These are phyloP conservation scores for Cicer pinnatifidum DNA, from an alignment of 306 rosid species.

Conservation along the genomic window DNA sequence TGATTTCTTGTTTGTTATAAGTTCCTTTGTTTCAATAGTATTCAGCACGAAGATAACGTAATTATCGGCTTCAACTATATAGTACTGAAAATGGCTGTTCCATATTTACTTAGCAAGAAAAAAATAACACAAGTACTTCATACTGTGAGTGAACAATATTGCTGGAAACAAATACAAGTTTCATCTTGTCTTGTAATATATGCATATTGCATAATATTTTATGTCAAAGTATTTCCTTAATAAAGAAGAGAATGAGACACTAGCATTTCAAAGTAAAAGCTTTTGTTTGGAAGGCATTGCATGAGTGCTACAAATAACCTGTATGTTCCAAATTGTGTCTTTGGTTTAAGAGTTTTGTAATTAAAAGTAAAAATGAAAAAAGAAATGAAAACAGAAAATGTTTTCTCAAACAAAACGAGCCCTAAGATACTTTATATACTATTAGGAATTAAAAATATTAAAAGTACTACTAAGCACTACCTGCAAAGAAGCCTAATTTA, in stretches of 20 bases:
- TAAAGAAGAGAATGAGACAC: background rate
- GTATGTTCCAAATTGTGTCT: too few relatives aligned
- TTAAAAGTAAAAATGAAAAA: too few relatives aligned
- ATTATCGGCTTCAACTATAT: slow-evolving; percentile 18
- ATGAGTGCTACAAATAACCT: background rate
- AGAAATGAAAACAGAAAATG: too few relatives aligned
- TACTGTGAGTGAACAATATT: slow-evolving; percentile 8
- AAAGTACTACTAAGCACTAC: slow-evolving; percentile 9
- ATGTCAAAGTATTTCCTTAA: background rate
- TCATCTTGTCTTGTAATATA: slow-evolving; percentile 5
- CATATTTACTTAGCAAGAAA: slow-evolving; percentile 18
- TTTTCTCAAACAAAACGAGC: too few relatives aligned
- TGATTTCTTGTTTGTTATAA: slow-evolving; percentile 5
- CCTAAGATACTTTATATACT: too few relatives aligned
- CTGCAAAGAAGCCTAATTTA: slow-evolving; percentile 17
- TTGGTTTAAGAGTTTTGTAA: too few relatives aligned
- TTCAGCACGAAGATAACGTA: slow-evolving; percentile 1
- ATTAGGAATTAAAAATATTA: too few relatives aligned
- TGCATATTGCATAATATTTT: slow-evolving; percentile 7
- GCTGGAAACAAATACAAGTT: slow-evolving; percentile 12
- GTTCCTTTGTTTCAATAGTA: slow-evolving; percentile 28
- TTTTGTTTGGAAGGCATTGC: slow-evolving; percentile 16
- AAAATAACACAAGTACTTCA: background rate
- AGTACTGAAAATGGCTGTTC: background rate
- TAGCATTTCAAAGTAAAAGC: slow-evolving; percentile 25